Conservation (phyloP, 805 yeast genomes). For the Spathaspora hagerdaliae region DNA sequence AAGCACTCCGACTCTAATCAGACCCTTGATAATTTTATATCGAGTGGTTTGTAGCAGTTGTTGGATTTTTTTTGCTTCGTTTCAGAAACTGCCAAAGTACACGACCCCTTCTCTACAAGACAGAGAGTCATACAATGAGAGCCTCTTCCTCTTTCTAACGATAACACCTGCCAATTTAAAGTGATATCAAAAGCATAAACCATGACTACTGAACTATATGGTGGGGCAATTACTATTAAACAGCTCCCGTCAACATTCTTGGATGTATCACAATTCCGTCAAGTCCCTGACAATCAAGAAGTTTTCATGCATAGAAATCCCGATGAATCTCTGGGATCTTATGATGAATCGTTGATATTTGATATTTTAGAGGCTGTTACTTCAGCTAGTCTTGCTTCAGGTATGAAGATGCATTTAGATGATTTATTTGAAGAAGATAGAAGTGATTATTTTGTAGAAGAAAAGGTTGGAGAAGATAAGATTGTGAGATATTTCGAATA, state of each 20-base stretch:
- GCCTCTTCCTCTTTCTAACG: neutral
- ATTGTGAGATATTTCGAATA: constrained; percentile 1
- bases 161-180: constrained; percentile 4
- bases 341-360: constrained; percentile 55
- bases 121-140: too few species aligned
- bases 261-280: constrained; percentile 77
- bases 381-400: constrained; percentile 28
- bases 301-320: constrained; percentile 55
- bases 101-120: too few species aligned
- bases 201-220: constrained; percentile 49
- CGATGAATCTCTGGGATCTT: neutral
- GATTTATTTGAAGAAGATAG: constrained; percentile 38
- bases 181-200: constrained; percentile 4
- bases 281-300: constrained; percentile 92
- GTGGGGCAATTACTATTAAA: constrained; percentile 64
- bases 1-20: too few species aligned
- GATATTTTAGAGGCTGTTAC: constrained; percentile 57
- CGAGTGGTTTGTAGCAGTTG: too few species aligned
- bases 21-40: too few species aligned
- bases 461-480: neutral
- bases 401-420: constrained; percentile 47
- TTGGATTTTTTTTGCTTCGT: too few species aligned
- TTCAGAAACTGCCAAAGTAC: too few species aligned
- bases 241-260: constrained; percentile 30
- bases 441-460: constrained; percentile 18